Evolutionary conservation across 495 filamentous ascomycete species (phyloP), one percentile per base, ranked within the genome.

Genomic region (Cetradonia linearis): DNA sequence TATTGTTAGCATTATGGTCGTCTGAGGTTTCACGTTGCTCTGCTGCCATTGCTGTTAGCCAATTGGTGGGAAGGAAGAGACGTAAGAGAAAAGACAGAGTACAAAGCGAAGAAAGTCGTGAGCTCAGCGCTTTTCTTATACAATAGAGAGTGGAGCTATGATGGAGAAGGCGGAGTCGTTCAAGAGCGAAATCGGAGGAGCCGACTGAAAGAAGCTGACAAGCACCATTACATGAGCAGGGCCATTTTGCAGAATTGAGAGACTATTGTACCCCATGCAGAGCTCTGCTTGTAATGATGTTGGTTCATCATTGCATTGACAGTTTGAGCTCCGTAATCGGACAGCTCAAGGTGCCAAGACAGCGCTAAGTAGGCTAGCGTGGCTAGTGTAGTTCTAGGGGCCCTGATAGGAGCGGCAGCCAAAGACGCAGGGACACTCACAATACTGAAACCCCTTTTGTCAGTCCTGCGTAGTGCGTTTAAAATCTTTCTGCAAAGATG

Each of bases 381-480:
- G 42, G 42, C n/a, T 20, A 20, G 9, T 11, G 30, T 18, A 28
- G 13, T 31, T 0, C 31, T 53, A 33, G 50, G 50, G 13, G 50
- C 30, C 42, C 23, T 46, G 28, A 7, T 3, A 34, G 14, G 50
- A 34, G 56, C 38, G 8, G 31, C 16, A 10, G 40, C 46, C 30
- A 40, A 33, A 33, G 18, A 44, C 50, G 33, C 40, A 58, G 28
- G 56, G 56, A 34, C 56, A n/a, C 25, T 34, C 44, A 40, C 16
- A n/a, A 46, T 25, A 2, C 42, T 53, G 49, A 53, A 31, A 54
- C 30, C 34, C 30, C 50, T 54, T 53, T 31, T 18, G 30, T 27
- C 11, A 34, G 16, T 54, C 33, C 1, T 16, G 5, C 28, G 9
- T 52, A 4, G 27, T 13, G 4, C 28, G 9, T 31, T 50, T 50